These are phyloP conservation scores for Aspergillus aculeatus DNA, from an alignment of 2,329 filamentous ascomycete species.

Conservation along the genomic window DNA sequence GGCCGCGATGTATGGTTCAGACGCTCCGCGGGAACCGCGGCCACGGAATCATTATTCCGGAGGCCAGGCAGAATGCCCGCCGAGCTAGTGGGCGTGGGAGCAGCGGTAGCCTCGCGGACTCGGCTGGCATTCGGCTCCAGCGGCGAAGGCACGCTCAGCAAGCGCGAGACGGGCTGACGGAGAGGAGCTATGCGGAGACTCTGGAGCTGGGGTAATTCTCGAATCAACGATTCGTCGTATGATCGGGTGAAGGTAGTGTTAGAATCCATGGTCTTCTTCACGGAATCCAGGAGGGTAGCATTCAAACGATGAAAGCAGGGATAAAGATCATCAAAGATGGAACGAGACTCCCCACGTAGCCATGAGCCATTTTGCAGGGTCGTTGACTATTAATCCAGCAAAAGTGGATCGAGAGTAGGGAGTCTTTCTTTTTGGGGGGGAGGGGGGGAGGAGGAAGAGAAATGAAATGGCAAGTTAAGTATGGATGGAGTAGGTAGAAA, in stretches of 20 bases:
- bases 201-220: constrained; percentile 43
- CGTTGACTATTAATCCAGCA: background rate
- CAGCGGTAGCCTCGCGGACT: constrained; percentile 30
- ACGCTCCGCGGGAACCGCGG: constrained; percentile 33
- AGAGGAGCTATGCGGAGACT: constrained; percentile 49
- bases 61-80: constrained; percentile 33
- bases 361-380: constrained; percentile 1
- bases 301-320: background rate
- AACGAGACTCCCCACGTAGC: background rate
- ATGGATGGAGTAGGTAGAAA: too few species aligned
- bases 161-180: constrained; percentile 45
- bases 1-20: constrained; percentile 28
- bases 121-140: constrained; percentile 46
- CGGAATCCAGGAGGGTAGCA: constrained; percentile 12
- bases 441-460: background rate
- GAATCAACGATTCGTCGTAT: constrained; percentile 44
- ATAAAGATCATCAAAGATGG: constrained; percentile 1
- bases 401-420: background rate
- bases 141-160: constrained; percentile 43
- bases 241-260: constrained; percentile 30
- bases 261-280: constrained; percentile 31
- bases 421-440: background rate
- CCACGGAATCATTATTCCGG: constrained; percentile 32
- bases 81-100: constrained; percentile 28
- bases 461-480: background rate